Evolutionary conservation across 2,329 filamentous ascomycete genomes (phyloP), one percentile per base, ranked within the genome.

Genomic region (Cladophialophora immunda): DNA sequence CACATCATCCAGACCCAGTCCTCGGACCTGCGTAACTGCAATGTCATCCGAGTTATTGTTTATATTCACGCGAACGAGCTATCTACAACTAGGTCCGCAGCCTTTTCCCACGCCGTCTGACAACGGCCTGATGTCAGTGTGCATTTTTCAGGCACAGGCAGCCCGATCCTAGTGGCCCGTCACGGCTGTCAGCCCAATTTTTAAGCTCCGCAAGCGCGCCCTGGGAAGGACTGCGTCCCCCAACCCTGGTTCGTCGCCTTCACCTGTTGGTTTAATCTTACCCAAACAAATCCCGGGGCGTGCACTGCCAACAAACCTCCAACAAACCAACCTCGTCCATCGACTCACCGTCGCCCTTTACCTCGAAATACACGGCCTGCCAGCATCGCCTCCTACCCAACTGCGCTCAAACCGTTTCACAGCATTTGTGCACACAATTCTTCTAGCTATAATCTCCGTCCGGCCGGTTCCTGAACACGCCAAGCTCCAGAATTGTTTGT

Each of bases 181-280:
- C 45, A 32, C 58, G 58, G 22, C 45, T 19, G 47, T 53, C 58
- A 59, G 57, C 57, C 41, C 57, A 30, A 22, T 22, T 59, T 22
- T 52, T 59, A 59, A 59, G 57, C 57, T 59, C 52, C 58, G 32
- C 29, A 53, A 50, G 58, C 45, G 45, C 58, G 47, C 32, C 27
- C 8, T 59, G 45, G 8, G 45, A 50, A 15, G 45, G 45, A 25
- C 45, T 27, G 45, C 45, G 58, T 53, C 36, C 19, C 45, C 38
- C 34, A 30, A 41, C 47, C 58, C 58, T 61, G 41, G 58, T 61
- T 61, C 58, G 58, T 61, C 45, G 58, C 47, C 58, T 54, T n/a
- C 19, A 52, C 29, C 17, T 36, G 47, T 54, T 55, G 34, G 34
- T 47, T 32, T 61, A 61, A 61, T 59, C 45, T 47, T 45, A 61